Percentiles rank a stretch among this genome's conserved stretches.
phyloP scores from a whole-genome alignment of 768 basidiomycete species.

The Russula lepida region DNA sequence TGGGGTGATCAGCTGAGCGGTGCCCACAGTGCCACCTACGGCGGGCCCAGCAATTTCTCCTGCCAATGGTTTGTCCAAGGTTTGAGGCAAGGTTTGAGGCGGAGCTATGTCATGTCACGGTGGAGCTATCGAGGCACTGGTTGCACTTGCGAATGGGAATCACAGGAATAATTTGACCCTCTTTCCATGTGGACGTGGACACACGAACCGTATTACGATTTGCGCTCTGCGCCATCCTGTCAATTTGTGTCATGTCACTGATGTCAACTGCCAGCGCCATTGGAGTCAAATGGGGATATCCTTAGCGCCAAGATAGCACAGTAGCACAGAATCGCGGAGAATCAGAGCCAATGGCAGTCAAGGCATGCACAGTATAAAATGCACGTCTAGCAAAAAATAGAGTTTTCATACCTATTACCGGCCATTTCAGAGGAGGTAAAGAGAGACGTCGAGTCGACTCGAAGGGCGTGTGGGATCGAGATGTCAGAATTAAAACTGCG shows the following conservation, averaged over 20 bases:
- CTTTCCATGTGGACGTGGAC: background rate
- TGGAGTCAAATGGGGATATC: background rate
- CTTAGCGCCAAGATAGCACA: background rate
- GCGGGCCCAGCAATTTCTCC: background rate
- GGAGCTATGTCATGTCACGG: background rate
- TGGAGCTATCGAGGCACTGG: background rate
- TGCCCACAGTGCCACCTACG: background rate
- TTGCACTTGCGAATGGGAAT: background rate
- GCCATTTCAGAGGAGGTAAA: background rate
- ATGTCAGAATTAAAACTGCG: background rate
- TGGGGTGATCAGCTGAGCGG: background rate
- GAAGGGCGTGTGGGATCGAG: background rate
- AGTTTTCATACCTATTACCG: background rate
- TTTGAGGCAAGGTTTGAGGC: background rate
- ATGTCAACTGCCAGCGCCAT: background rate
- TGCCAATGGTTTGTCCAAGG: background rate
- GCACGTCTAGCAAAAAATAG: background rate
- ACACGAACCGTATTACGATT: background rate
- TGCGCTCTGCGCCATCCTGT: background rate
- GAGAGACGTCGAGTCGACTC: too few species aligned
- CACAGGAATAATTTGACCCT: background rate
- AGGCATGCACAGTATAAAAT: slow-evolving; percentile 3
- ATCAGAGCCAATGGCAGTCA: background rate
- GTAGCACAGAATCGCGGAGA: background rate
- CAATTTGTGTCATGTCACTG: too few species aligned